Evolutionary conservation across 1,284 basidiomycete genomes (phyloP).

Genomic region (Ceratobasidium sp.): DNA sequence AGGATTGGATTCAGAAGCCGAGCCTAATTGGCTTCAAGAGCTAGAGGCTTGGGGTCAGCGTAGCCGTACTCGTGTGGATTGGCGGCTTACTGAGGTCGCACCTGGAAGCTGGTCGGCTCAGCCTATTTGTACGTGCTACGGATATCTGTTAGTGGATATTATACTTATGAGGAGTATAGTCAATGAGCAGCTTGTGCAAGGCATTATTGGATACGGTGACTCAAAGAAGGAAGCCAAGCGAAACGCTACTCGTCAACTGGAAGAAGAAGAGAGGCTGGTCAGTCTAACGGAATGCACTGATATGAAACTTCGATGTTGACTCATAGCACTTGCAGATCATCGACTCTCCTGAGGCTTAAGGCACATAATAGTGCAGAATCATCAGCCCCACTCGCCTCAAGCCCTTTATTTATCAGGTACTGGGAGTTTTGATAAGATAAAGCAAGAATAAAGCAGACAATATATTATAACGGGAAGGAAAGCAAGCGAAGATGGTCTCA

Average conservation of each 20-base stretch:
- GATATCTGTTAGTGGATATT: background rate
- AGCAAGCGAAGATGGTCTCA: too few species aligned
- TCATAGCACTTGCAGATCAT: too few species aligned
- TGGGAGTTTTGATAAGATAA: too few species aligned
- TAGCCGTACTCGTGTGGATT: background rate
- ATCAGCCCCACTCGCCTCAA: too few species aligned
- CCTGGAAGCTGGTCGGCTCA: background rate
- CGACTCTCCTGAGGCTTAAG: too few species aligned
- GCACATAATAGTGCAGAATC: too few species aligned
- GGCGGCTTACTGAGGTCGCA: background rate
- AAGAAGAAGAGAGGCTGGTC: constrained; percentile 4
- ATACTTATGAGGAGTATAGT: background rate
- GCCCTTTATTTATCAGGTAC: too few species aligned
- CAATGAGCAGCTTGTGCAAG: background rate
- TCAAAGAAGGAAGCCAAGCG: background rate
- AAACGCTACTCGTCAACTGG: background rate
- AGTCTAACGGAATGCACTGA: background rate
- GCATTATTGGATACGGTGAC: background rate
- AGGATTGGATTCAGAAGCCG: background rate
- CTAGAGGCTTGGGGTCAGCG: constrained; percentile 25
- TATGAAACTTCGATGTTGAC: background rate
- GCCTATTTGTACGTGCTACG: background rate
- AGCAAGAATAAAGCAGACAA: too few species aligned
- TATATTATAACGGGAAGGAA: too few species aligned
- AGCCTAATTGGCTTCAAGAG: constrained; percentile 18